Percentiles rank a stretch among this genome's conserved stretches.
These are phyloP conservation scores for Pleurozium schreberi DNA, from an alignment of 225 moss, liverwort and hornwort genomes.

Conservation along the genomic window DNA sequence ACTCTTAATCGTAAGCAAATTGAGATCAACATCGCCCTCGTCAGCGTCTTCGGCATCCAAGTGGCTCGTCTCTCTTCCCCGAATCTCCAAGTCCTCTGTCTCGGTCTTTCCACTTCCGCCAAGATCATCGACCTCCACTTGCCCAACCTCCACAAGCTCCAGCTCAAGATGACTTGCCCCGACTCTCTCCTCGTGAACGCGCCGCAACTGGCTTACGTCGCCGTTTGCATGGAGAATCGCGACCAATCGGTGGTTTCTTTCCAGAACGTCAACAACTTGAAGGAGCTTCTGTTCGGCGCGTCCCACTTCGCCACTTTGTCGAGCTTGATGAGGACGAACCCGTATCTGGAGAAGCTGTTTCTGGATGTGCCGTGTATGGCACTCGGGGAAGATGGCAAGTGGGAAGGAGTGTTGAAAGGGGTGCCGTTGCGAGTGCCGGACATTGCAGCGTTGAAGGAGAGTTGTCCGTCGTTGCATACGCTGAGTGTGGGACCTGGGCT, in stretches of 20 bases:
- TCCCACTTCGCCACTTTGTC: constrained; percentile 53
- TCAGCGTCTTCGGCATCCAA: constrained; percentile 71
- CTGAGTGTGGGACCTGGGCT: constrained; percentile 69
- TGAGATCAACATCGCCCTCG: constrained; percentile 26
- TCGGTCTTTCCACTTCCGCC: constrained; percentile 63
- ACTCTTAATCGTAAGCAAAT: not conserved
- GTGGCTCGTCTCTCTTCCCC: constrained; percentile 34
- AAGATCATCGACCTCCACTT: constrained; percentile 42
- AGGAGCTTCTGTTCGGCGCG: constrained; percentile 76
- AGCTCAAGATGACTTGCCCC: constrained; percentile 79
- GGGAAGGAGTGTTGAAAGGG: constrained; percentile 40
- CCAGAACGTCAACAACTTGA: constrained; percentile 23
- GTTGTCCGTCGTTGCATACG: constrained; percentile 38
- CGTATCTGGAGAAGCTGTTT: constrained; percentile 50
- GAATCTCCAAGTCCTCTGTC: constrained; percentile 34
- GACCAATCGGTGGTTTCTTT: constrained; percentile 37
- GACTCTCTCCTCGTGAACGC: constrained; percentile 50
- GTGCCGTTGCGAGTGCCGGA: constrained; percentile 32
- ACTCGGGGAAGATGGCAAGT: constrained; percentile 57
- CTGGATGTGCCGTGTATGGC: constrained; percentile 86
- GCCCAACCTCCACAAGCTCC: constrained; percentile 39
- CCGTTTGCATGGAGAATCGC: constrained; percentile 80
- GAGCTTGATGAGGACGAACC: constrained; percentile 25
- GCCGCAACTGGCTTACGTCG: constrained; percentile 41
- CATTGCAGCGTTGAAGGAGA: constrained; percentile 23